Evolutionary conservation across 2,329 filamentous ascomycete genomes (phyloP), one percentile per base, ranked within the genome.

Genomic region (Didymella sp.): DNA sequence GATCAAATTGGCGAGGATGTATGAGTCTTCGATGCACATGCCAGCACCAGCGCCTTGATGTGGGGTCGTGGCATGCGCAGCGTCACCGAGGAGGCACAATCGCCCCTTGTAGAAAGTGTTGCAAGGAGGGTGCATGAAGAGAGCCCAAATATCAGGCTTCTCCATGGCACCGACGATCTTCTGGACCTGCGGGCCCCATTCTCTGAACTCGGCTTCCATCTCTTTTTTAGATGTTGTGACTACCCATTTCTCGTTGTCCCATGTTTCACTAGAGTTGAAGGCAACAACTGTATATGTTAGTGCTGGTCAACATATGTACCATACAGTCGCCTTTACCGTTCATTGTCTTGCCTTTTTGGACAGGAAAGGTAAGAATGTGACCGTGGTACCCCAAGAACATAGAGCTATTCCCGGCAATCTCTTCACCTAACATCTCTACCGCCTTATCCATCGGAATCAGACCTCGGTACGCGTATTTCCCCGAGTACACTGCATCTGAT

Each of bases 321-420:
- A 9, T 12, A 17, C 11, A 21, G 6, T 12, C 2, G 2, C 9
- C 56, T 60, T 28, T 58, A 75, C 75, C 79, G 67, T 89, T 89
- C 73, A 89, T 81, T 4, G 82, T 80, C 28, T 80, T 77, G 8
- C 82, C 83, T 22, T 80, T 76, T n/a, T 84, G 82, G 4, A 89
- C 84, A 0, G 87, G 85, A 63, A 89, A 89, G 0, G 83, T 87
- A 25, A 89, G 78, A 3, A 85, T 64, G 67, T 90, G 87, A 0
- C 83, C 85, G 53, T 80, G 75, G 1, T 81, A 83, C 0, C 86
- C 87, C 50, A 85, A 79, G 70, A 84, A 86, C 78, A 87, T 84
- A 69, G 83, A 81, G 28, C 79, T 77, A 33, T 84, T 85, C 30
- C 72, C 63, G 0, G 83, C 80, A 19, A 82, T 74, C 35, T 84